Conservation (phyloP, 176 grass and related monocot genomes). For the Rhynchospora tenuis region DNA sequence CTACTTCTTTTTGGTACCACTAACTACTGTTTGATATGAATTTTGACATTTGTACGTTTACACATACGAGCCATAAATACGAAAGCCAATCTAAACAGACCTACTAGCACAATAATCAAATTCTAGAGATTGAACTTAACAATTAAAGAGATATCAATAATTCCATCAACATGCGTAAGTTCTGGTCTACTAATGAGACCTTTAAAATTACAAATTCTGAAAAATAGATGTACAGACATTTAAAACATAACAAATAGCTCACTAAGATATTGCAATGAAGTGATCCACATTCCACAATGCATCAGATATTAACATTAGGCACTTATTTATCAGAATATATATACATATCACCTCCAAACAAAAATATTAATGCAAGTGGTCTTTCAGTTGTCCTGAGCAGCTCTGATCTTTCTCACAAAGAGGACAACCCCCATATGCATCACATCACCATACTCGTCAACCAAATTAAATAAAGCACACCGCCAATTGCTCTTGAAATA, state of each 20-base stretch:
- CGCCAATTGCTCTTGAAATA: conserved; percentile 8
- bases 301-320: neutral
- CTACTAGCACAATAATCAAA: no score
- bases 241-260: neutral
- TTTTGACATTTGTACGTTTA: no score
- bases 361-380: neutral
- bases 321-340: neutral
- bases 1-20: no score
- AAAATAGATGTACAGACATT: no score
- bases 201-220: no score
- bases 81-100: no score
- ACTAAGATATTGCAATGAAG: neutral
- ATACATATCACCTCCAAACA: neutral
- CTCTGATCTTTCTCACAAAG: neutral
- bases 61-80: no score
- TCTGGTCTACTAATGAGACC: no score
- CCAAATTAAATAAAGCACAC: neutral
- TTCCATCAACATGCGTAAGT: no score
- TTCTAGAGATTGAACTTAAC: no score
- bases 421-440: neutral
- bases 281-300: neutral
- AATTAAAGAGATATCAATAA: no score
- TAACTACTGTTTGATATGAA: no score
- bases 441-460: neutral
- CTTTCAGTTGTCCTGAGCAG: neutral